Evolutionary conservation across 2,329 filamentous ascomycete species (phyloP), one percentile per base, ranked within the genome.

Genomic region (Trichoderma cornu-damae): DNA sequence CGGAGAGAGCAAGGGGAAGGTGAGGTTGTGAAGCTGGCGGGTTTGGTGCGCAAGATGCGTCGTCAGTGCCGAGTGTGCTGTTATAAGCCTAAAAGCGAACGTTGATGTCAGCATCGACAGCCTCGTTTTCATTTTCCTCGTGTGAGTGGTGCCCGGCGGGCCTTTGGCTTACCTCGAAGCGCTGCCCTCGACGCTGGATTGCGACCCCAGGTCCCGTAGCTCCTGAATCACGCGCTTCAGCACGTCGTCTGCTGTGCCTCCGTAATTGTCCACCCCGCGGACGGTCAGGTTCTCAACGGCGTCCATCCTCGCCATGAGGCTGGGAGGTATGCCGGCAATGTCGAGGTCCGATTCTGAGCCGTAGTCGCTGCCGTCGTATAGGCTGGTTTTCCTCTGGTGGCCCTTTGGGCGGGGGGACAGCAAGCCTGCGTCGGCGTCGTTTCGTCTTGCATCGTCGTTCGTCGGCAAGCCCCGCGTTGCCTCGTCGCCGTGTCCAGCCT

Each of bases 31-130:
- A 8, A 94, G 76, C 61, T 86, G 84, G 54, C 88, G 86, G 49
- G 87, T 86, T 72, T 93, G 88, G 70, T 90, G 85, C 12, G 80
- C 79, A 43, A 93, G 76, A 67, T 94, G 87, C 18, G 87, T 87
- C 46, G 88, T 85, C 48, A 91, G 75, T 12, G 88, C 87, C 26
- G 86, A 83, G 69, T 90, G 87, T 32, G 88, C 85, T 42, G 87
- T 90, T 68, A 89, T 88, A 61, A 90, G 75, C 66, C 87, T 91
- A 11, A 11, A 65, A 32, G 2, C 8, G 8, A 30, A 3, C 6
- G 32, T 38, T 6, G n/a, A 37, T 4, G 8, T 43, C 28, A 57
- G 46, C 26, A 34, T 22, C 22, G 30, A 8, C 20, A 12, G 12
- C 32, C 7, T 44, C 35, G n/a, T n/a, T n/a, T n/a, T n/a, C n/a